Evolutionary conservation across 352 stramenopile genomes (phyloP).

Genomic region (Globisporangium parvum): DNA sequence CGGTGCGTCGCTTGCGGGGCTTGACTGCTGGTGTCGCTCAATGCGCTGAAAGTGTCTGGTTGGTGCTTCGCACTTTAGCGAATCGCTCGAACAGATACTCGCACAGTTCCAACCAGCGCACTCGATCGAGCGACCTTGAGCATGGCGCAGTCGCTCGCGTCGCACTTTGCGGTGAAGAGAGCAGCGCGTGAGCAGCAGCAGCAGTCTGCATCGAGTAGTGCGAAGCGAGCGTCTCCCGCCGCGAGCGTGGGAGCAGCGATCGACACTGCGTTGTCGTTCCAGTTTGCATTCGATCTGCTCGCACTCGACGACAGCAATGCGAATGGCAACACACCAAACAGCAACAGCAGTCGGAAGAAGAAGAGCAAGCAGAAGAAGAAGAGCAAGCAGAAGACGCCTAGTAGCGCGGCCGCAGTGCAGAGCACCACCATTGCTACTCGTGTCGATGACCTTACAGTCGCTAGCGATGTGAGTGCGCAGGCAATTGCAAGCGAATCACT

Average conservation of each 20-base stretch:
- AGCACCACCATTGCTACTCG: no score
- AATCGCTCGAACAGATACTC: neutral
- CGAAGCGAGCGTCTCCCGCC: no score
- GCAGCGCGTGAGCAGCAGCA: slow-evolving; percentile 5
- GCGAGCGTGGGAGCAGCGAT: neutral
- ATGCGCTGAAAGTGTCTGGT: no score
- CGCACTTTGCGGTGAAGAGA: slow-evolving; percentile 15
- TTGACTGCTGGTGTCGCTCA: neutral
- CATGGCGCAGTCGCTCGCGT: slow-evolving; percentile 7
- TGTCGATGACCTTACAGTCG: no score
- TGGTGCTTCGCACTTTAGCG: no score
- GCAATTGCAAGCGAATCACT: no score
- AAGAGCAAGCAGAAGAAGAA: slow-evolving; percentile 14
- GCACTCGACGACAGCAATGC: neutral
- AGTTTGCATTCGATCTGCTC: slow-evolving; percentile 13
- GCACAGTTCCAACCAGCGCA: no score
- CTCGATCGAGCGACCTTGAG: neutral
- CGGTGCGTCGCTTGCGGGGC: slow-evolving; percentile 11
- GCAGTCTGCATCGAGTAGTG: neutral
- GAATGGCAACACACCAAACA: neutral
- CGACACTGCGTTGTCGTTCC: slow-evolving; percentile 3
- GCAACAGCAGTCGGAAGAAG: slow-evolving; percentile 6
- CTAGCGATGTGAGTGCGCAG: no score
- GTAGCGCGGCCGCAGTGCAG: no score
- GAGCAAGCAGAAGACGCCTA: neutral